phyloP scores from a whole-genome alignment of 768 basidiomycete genomes.

The Boletus huronensis region DNA sequence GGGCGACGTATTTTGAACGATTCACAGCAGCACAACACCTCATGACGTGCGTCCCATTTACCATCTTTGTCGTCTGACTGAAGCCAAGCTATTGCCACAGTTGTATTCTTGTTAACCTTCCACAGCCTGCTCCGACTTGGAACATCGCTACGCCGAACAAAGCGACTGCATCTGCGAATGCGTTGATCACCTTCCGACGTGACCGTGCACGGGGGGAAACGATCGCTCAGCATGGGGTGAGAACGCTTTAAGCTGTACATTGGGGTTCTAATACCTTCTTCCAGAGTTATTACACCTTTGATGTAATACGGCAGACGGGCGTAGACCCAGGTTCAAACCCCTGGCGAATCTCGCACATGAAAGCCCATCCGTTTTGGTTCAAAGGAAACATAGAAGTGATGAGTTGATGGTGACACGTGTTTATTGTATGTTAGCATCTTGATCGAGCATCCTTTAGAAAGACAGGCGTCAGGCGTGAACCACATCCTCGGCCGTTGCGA shows the following conservation, averaged over 20 bases:
- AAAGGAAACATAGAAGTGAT: slow-evolving; percentile 27
- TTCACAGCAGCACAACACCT: slow-evolving; percentile 25
- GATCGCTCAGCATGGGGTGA: slow-evolving; percentile 22
- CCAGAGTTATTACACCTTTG: slow-evolving; percentile 27
- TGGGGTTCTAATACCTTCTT: background rate
- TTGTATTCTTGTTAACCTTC: slow-evolving; percentile 26
- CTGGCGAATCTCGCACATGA: slow-evolving; percentile 27
- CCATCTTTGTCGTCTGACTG: background rate
- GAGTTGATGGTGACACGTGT: slow-evolving; percentile 7
- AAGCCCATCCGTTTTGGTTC: slow-evolving; percentile 28
- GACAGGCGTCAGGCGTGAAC: background rate
- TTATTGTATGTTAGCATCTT: background rate
- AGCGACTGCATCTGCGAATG: slow-evolving; percentile 25
- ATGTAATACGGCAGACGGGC: slow-evolving; percentile 15
- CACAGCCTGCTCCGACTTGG: slow-evolving; percentile 21
- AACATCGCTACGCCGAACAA: slow-evolving; percentile 19
- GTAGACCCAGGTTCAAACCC: slow-evolving; percentile 17
- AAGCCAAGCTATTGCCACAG: slow-evolving; percentile 2
- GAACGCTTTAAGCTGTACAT: background rate
- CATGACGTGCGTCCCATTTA: slow-evolving; percentile 17
- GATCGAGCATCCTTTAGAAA: background rate
- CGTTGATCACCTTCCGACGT: slow-evolving; percentile 21
- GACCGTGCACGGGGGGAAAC: slow-evolving; percentile 25
- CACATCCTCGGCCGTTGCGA: background rate
- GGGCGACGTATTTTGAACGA: slow-evolving; percentile 20